phyloP scores from a whole-genome alignment of 2,329 filamentous ascomycete species.

The Xylaria sp. region DNA sequence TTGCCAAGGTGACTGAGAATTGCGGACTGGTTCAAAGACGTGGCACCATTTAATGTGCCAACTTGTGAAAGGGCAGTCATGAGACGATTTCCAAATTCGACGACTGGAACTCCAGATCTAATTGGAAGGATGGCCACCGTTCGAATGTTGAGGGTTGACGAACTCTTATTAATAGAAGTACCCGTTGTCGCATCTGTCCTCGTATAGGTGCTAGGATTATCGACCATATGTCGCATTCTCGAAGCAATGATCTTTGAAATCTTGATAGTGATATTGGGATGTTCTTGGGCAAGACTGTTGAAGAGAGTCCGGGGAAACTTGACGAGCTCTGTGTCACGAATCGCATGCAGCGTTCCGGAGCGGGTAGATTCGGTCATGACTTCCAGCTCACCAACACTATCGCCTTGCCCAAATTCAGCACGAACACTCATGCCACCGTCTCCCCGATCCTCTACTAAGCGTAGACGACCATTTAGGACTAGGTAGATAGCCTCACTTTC shows the following conservation, averaged over 20 bases:
- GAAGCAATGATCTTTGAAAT: slow-evolving; percentile 98
- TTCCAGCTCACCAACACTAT: slow-evolving; percentile 96
- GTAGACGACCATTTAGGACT: slow-evolving; percentile 88
- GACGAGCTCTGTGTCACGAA: slow-evolving; percentile 93
- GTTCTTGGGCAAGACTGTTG: slow-evolving; percentile 96
- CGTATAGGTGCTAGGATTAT: slow-evolving; percentile 74
- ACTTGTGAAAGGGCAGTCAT: slow-evolving; percentile 89
- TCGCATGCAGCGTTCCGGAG: slow-evolving; percentile 92
- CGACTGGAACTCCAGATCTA: slow-evolving; percentile 87
- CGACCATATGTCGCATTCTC: slow-evolving; percentile 86
- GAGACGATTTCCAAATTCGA: slow-evolving; percentile 90
- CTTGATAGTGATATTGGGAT: slow-evolving; percentile 98
- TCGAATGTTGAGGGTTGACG: slow-evolving; percentile 88
- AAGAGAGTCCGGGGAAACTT: slow-evolving; percentile 96
- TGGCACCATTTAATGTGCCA: slow-evolving; percentile 86
- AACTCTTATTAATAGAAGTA: slow-evolving; percentile 68
- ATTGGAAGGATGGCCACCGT: slow-evolving; percentile 93
- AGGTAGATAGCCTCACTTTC: slow-evolving; percentile 99
- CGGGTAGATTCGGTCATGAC: slow-evolving; percentile 92
- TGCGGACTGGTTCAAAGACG: slow-evolving; percentile 88
- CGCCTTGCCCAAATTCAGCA: slow-evolving; percentile 94
- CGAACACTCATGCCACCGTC: slow-evolving; percentile 84
- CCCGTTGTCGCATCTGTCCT: slow-evolving; percentile 66
- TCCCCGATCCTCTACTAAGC: slow-evolving; percentile 81
- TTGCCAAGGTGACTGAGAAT: slow-evolving; percentile 94